Percentiles rank a stretch among this genome's conserved stretches.
These are phyloP conservation scores for Polytolypa hystricis DNA, from an alignment of 2,329 filamentous ascomycete species.

Conservation along the genomic window DNA sequence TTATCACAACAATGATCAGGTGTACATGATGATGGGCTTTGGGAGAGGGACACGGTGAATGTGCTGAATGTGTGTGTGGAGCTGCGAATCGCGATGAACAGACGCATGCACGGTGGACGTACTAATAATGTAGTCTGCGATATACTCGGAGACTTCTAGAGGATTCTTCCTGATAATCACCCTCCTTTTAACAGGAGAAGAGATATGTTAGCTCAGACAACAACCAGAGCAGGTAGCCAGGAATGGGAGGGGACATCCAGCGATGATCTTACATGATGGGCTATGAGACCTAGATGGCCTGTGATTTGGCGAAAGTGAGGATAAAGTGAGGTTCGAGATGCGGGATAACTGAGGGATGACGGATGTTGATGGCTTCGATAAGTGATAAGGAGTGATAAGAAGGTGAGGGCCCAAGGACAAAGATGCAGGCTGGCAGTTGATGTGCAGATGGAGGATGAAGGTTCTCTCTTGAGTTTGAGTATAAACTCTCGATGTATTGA, in stretches of 20 bases:
- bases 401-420: no score
- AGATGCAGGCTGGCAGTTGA: no score
- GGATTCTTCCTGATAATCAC: constrained; percentile 71
- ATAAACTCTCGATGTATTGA: no score
- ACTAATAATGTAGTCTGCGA: constrained; percentile 72
- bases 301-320: background rate
- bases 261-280: constrained; percentile 5
- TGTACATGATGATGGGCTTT: no score
- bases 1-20: no score
- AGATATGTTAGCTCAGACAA: constrained; percentile 1
- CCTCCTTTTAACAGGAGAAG: constrained; percentile 50
- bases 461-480: no score
- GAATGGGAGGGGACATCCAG: background rate
- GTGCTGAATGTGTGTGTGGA: constrained; percentile 61
- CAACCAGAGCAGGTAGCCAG: background rate
- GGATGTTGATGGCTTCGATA: no score
- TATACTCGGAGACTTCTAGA: constrained; percentile 57
- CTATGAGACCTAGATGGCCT: background rate
- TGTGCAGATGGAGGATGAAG: no score
- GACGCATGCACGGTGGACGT: constrained; percentile 18
- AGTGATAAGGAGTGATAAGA: no score
- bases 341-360: no score
- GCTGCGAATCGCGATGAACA: constrained; percentile 29
- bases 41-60: constrained; percentile 51
- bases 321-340: no score